Base-by-base conservation (phyloP, 2,329 filamentous ascomycete species). In the Colletotrichum sp. region DNA sequence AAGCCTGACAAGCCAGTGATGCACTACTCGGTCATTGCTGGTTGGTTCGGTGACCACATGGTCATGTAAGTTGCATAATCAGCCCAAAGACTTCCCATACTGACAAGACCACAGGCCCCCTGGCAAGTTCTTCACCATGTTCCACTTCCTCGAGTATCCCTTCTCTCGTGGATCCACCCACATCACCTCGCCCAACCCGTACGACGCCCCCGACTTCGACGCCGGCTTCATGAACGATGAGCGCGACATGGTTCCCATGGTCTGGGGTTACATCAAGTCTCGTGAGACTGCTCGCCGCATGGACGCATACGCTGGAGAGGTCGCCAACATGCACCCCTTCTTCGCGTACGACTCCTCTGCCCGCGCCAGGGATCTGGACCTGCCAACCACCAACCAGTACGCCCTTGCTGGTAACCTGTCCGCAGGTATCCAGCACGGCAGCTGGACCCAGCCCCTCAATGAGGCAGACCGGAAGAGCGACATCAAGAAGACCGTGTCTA, bases 1-100 rank as follows among this genome's bases (percentile, higher is more conserved):
- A 96, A 96, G 87, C 94, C 94, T 1, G 94, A 96, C 84, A 96
- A 96, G 88, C 94, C 94, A 0, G 94, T 96, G 59, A 96, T 96
- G 94, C 94, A 96, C 82, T 96, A 96, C 85, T 93, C 90, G 2
- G 91, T 96, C 71, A 95, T 96, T 80, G 87, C 93, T 18, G 93
- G 93, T 77, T 91, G 88, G 88, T 91, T 91, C 36, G 90, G 90
- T 34, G 90, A 92, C 82, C 90, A 91, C 79, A 91, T 91, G 88
- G 83, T 91, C 61, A 89, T 91, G 89, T 88, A 79, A 80, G 86
- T 75, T 13, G n/a, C 12, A 15, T 4, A 26, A 13, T 5, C 5
- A 28, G 28, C 7, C 66, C 24, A 24, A 24, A 67, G 12, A 9
- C 32, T 13, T n/a, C n/a, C 55, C 52, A 83, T 78, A 84, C 88